Evolutionary conservation across 2,329 filamentous ascomycete genomes (phyloP), one percentile per base, ranked within the genome.

Genomic region (Allantophomopsis lycopodina): DNA sequence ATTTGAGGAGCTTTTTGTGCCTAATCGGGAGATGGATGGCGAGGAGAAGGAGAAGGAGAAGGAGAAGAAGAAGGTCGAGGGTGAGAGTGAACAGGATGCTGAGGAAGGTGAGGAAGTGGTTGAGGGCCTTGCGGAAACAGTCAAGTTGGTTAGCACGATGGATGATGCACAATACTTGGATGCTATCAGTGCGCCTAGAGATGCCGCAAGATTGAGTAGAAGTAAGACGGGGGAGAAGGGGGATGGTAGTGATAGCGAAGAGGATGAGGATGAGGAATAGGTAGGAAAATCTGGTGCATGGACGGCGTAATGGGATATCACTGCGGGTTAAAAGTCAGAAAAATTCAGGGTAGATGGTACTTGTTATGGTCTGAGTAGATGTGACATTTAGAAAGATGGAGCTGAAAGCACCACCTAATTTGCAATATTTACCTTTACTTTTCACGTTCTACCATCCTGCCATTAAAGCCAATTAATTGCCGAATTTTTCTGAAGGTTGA

Each of bases 151-250:
- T 42, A 71, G 73, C 28, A 60, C 60, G 6, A 69, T 79, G 51
- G 64, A 64, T 42, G 68, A 74, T 45, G 66, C 70, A 40, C 62
- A 73, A 38, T 82, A 77, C 55, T 58, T 82, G 37, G 76, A 81
- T 55, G 64, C 62, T 7, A 76, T 82, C 55, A 77, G 73, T 52
- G 69, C 71, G 18, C 68, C 68, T 14, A 46, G 43, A 13, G 51
- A 54, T 44, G 48, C 48, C 16, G 48, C 48, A 7, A 55, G 50
- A 39, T 32, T 53, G 20, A 51, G 48, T 13, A 53, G 49, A 39
- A 49, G 45, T 32, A 53, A 53, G 38, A 44, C 44, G 21, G 40
- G 39, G n/a, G 34, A 37, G 18, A 46, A 47, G 38, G 36, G 35
- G 4, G 42, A 45, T 21, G 38, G 23, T 23, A 40, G 37, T 18